Evolutionary conservation across 768 basidiomycete species (phyloP).

Genomic region (Artomyces pyxidatus): DNA sequence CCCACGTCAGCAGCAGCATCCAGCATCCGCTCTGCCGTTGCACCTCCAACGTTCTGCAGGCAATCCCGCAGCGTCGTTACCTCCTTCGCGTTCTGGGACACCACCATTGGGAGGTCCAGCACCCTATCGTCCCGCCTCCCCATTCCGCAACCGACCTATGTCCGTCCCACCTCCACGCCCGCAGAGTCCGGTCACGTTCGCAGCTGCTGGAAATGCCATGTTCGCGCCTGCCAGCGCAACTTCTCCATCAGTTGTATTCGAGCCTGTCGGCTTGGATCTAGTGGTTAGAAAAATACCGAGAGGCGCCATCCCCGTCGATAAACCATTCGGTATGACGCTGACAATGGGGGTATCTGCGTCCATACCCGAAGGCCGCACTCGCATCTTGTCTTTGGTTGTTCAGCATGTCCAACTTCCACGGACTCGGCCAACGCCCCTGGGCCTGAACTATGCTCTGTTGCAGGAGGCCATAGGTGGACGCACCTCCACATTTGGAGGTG

Average conservation of each 20-base stretch:
- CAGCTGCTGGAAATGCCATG: constrained; percentile 21
- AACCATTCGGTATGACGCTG: constrained; percentile 52
- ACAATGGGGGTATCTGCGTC: constrained; percentile 43
- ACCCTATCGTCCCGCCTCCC: constrained; percentile 37
- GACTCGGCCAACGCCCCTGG: constrained; percentile 10
- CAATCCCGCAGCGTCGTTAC: constrained; percentile 39
- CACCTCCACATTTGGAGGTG: constrained; percentile 5
- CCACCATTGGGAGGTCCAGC: constrained; percentile 37
- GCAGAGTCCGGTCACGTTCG: constrained; percentile 25
- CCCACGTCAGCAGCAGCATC: constrained; percentile 29
- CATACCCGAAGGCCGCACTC: constrained; percentile 30
- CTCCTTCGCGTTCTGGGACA: constrained; percentile 44
- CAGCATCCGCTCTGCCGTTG: constrained; percentile 65
- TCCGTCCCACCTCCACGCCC: constrained; percentile 18
- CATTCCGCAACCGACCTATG: constrained; percentile 28
- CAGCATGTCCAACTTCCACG: constrained; percentile 54
- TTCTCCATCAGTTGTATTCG: constrained; percentile 17
- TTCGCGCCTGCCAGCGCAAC: constrained; percentile 16
- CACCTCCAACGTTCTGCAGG: constrained; percentile 57
- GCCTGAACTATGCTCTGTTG: not conserved
- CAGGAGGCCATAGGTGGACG: not conserved
- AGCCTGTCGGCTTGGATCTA: constrained; percentile 51
- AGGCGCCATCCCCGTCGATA: constrained; percentile 38
- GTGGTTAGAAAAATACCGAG: constrained; percentile 43
- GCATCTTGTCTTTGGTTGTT: constrained; percentile 45